phyloP scores from a whole-genome alignment of 495 filamentous ascomycete genomes.

The Talaromyces liani region DNA sequence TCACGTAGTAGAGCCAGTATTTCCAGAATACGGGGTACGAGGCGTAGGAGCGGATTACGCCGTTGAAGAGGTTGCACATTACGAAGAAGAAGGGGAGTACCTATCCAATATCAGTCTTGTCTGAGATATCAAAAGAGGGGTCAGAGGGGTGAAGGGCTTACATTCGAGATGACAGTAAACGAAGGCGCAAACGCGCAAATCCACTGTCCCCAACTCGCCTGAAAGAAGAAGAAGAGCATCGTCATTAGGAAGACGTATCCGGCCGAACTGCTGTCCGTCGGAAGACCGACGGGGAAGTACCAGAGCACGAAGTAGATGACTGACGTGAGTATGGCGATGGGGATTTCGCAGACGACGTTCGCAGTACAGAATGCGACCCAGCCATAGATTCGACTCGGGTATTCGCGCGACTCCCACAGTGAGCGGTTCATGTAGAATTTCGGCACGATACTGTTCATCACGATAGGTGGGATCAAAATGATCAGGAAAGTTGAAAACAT shows the following conservation, averaged over 20 bases:
- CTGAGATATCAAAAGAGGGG: constrained; percentile 51
- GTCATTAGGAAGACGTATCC: constrained; percentile 84
- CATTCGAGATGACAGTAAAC: constrained; percentile 74
- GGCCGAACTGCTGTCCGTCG: constrained; percentile 51
- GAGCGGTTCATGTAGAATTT: constrained; percentile 75
- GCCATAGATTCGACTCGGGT: constrained; percentile 69
- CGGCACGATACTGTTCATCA: constrained; percentile 72
- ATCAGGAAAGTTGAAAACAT: constrained; percentile 76
- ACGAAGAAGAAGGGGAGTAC: constrained; percentile 73
- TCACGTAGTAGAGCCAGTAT: constrained; percentile 73
- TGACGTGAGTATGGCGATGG: constrained; percentile 53
- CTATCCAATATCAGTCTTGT: constrained; percentile 5
- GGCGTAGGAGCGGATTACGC: constrained; percentile 56
- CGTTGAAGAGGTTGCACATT: constrained; percentile 69
- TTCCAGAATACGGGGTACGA: constrained; percentile 66
- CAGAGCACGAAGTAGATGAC: constrained; percentile 69
- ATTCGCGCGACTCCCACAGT: constrained; percentile 70
- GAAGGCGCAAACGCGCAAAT: constrained; percentile 74
- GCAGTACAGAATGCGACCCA: constrained; percentile 80
- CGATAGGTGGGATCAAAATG: constrained; percentile 63
- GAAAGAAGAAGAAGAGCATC: constrained; percentile 75
- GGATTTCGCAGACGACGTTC: constrained; percentile 69
- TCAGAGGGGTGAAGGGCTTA: constrained; percentile 23
- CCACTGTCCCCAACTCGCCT: constrained; percentile 74
- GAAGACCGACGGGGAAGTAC: constrained; percentile 74